A percentile compares a stretch with the other conserved stretches of the same genome.
Evolutionary conservation across 2,329 filamentous ascomycete genomes (phyloP).

Genomic region (Diatrype stigma): DNA sequence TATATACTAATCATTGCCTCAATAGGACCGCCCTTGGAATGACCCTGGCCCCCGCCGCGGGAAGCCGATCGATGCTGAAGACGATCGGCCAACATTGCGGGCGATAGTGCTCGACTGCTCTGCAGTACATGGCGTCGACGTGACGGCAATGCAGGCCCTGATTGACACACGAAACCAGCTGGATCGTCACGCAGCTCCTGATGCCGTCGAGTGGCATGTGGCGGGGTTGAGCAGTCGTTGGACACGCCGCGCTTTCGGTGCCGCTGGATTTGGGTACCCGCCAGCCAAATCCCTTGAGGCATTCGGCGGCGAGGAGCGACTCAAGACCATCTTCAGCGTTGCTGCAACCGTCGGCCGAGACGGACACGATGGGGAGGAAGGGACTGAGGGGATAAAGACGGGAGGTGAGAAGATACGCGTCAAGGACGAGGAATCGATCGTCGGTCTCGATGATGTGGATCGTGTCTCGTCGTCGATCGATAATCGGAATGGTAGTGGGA

Average conservation of each 20-base stretch:
- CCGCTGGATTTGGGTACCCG: conserved; percentile 47
- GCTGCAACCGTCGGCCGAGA: conserved; percentile 13
- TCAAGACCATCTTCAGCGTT: conserved; percentile 22
- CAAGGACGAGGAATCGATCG: conserved; percentile 2
- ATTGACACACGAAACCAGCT: conserved; percentile 52
- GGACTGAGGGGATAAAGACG: conserved; percentile 4
- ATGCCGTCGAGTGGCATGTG: conserved; percentile 46
- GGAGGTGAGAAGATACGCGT: background rate
- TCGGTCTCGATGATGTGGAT: background rate
- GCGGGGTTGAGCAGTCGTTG: conserved; percentile 50
- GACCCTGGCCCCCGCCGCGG: conserved; percentile 27
- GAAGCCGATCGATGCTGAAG: conserved; percentile 13
- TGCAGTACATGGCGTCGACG: conserved; percentile 51
- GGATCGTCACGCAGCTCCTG: conserved; percentile 44
- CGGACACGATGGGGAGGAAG: conserved; percentile 8
- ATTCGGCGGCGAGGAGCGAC: conserved; percentile 7
- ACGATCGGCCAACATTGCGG: conserved; percentile 34
- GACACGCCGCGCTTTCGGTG: conserved; percentile 51
- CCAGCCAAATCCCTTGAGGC: conserved; percentile 6
- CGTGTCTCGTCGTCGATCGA: conserved; percentile 8
- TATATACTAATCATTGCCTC: no score
- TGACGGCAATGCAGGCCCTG: conserved; percentile 50
- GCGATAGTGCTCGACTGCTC: conserved; percentile 55
- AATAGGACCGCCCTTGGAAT: conserved; percentile 38
- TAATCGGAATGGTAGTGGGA: conserved; percentile 12